These are phyloP conservation scores for Cucumis hystrix DNA, from an alignment of 306 rosid species.

Conservation along the genomic window DNA sequence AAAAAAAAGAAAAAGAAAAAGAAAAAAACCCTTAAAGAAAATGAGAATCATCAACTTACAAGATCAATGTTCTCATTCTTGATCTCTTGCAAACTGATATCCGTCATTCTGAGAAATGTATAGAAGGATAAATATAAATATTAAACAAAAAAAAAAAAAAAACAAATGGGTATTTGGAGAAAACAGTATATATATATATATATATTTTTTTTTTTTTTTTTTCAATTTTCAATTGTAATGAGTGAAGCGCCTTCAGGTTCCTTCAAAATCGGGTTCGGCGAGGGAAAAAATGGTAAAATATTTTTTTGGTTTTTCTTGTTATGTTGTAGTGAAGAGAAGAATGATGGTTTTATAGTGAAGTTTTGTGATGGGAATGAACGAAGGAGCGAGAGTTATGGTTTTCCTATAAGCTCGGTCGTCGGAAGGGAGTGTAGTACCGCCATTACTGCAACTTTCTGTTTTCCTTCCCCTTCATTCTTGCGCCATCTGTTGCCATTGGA, in stretches of 20 bases:
- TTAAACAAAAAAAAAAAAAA: background rate
- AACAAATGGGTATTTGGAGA: background rate
- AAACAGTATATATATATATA: background rate
- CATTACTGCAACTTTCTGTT: slow-evolving; percentile 1
- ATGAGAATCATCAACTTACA: slow-evolving; percentile 15
- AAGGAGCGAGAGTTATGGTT: background rate
- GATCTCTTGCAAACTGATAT: slow-evolving; percentile 44
- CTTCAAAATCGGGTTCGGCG: background rate
- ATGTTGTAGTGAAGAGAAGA: background rate
- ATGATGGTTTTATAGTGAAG: background rate
- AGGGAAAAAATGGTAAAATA: background rate
- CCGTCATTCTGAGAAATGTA: background rate
- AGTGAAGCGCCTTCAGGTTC: background rate
- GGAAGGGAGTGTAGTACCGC: background rate
- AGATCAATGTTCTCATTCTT: slow-evolving; percentile 73
- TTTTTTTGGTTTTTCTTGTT: slow-evolving; percentile 4
- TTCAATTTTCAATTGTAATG: background rate
- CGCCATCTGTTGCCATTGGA: background rate
- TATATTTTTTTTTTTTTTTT: background rate
- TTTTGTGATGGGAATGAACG: background rate
- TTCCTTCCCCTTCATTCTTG: background rate
- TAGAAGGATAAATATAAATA: background rate
- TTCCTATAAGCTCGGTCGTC: background rate
- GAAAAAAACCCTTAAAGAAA: background rate
- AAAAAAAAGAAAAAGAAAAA: too few relatives aligned